Percentiles rank a stretch among this genome's conserved stretches.
Evolutionary conservation across 2,329 filamentous ascomycete genomes (phyloP).

Genomic region (Scedosporium aurantiacum): DNA sequence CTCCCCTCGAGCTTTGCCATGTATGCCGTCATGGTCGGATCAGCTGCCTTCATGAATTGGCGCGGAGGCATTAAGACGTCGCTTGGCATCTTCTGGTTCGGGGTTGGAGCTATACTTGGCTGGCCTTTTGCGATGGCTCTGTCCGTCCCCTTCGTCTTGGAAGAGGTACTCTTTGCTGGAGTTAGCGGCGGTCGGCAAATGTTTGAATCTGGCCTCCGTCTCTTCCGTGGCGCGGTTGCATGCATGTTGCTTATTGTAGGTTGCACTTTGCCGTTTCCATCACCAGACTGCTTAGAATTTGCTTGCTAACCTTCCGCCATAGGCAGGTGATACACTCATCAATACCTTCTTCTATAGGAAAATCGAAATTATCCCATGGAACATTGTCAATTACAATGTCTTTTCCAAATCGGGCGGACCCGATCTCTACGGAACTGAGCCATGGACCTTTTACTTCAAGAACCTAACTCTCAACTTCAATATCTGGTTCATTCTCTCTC

Average conservation of each 20-base stretch:
- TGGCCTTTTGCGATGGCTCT: constrained; percentile 92
- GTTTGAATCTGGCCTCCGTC: constrained; percentile 46
- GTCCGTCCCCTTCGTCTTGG: constrained; percentile 66
- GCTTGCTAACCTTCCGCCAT: background rate
- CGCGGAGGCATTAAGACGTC: constrained; percentile 67
- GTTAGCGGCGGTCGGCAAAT: constrained; percentile 48
- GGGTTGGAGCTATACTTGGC: constrained; percentile 70
- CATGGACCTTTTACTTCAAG: constrained; percentile 92
- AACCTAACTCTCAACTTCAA: constrained; percentile 94
- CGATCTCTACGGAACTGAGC: constrained; percentile 88
- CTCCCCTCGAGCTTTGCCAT: constrained; percentile 94
- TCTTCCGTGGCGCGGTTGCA: constrained; percentile 56
- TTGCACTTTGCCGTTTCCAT: background rate
- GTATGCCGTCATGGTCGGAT: constrained; percentile 81
- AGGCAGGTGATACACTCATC: constrained; percentile 59
- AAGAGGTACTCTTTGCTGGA: constrained; percentile 54
- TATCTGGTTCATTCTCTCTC: constrained; percentile 75
- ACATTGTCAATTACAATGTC: constrained; percentile 93
- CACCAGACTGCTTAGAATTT: background rate
- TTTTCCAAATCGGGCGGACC: constrained; percentile 75
- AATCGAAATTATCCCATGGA: constrained; percentile 67
- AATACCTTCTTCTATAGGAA: constrained; percentile 83
- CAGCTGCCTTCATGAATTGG: constrained; percentile 87
- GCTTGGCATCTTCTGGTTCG: constrained; percentile 83
- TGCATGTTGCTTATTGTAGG: constrained; percentile 60